A percentile compares a stretch with the other conserved stretches of the same genome.
phyloP scores from a whole-genome alignment of 2,329 filamentous ascomycete genomes.

The Paramyrothecium roridum region DNA sequence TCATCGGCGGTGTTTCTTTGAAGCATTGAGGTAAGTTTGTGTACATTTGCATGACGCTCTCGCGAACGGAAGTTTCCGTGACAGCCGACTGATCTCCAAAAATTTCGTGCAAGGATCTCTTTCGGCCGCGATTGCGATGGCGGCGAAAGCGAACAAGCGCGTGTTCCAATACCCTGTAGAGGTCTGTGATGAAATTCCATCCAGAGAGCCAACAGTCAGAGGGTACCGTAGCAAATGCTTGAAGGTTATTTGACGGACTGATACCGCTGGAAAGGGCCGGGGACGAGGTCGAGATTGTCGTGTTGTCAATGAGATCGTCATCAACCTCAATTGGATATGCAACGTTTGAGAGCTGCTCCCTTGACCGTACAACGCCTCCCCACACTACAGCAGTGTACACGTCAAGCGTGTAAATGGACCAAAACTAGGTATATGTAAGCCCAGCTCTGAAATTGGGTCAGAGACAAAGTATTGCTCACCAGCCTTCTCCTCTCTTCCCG shows the following conservation, averaged over 20 bases:
- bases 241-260: background rate
- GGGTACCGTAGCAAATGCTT: background rate
- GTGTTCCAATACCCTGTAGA: constrained; percentile 55
- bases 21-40: constrained; percentile 21
- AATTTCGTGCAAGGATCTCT: constrained; percentile 14
- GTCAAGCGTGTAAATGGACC: constrained; percentile 57
- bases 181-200: constrained; percentile 56
- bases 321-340: constrained; percentile 24
- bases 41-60: constrained; percentile 20
- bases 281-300: background rate
- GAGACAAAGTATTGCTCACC: constrained; percentile 23
- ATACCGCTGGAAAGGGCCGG: background rate
- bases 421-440: constrained; percentile 32
- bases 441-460: background rate
- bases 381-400: constrained; percentile 52
- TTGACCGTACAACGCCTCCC: constrained; percentile 22
- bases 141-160: constrained; percentile 26
- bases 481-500: constrained; percentile 42
- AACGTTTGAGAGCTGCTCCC: constrained; percentile 18
- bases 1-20: constrained; percentile 20
- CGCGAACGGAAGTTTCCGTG: constrained; percentile 12
- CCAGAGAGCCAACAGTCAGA: constrained; percentile 45
- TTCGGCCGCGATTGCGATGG: constrained; percentile 7
- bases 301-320: constrained; percentile 38
- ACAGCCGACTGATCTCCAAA: constrained; percentile 12